phyloP scores from a whole-genome alignment of 1,284 basidiomycete genomes.

The Volvariella volvacea region DNA sequence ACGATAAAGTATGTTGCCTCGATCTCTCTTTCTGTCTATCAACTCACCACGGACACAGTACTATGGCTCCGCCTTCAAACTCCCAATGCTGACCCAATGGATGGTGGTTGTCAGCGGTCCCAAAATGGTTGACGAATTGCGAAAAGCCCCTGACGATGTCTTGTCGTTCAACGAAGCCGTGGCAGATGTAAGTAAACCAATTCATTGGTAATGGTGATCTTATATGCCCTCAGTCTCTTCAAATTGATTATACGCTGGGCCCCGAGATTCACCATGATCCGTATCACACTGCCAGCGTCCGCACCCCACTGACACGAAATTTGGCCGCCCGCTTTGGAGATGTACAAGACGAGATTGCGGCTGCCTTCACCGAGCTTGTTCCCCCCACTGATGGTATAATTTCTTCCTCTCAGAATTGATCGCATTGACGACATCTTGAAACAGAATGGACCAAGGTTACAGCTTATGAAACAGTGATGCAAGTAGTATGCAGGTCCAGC shows the following conservation, averaged over 20 bases:
- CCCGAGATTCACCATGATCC: slow-evolving; percentile 15
- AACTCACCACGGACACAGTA: slow-evolving; percentile 14
- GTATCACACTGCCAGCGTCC: slow-evolving; percentile 26
- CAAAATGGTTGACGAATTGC: slow-evolving; percentile 25
- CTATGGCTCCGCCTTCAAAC: slow-evolving; percentile 24
- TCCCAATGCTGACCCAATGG: slow-evolving; percentile 24
- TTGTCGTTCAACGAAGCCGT: slow-evolving; percentile 19
- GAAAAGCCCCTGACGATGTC: slow-evolving; percentile 26
- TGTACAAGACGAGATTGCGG: slow-evolving; percentile 26
- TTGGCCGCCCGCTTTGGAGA: slow-evolving; percentile 21
- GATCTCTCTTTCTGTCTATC: background rate
- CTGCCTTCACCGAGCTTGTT: slow-evolving; percentile 23
- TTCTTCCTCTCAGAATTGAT: background rate
- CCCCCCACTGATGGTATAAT: slow-evolving; percentile 11
- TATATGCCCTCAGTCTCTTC: slow-evolving; percentile 14
- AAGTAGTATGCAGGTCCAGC: slow-evolving; percentile 22
- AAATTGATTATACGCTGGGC: slow-evolving; percentile 22
- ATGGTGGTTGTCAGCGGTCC: slow-evolving; percentile 23
- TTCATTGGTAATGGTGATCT: background rate
- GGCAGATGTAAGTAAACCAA: slow-evolving; percentile 13
- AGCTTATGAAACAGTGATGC: slow-evolving; percentile 22
- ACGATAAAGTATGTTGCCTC: slow-evolving; percentile 15
- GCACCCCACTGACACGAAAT: slow-evolving; percentile 25
- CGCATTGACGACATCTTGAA: background rate
- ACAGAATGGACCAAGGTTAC: slow-evolving; percentile 34